Conservation (phyloP, 176 grass and related monocot genomes). For the Raddia distichophylla region DNA sequence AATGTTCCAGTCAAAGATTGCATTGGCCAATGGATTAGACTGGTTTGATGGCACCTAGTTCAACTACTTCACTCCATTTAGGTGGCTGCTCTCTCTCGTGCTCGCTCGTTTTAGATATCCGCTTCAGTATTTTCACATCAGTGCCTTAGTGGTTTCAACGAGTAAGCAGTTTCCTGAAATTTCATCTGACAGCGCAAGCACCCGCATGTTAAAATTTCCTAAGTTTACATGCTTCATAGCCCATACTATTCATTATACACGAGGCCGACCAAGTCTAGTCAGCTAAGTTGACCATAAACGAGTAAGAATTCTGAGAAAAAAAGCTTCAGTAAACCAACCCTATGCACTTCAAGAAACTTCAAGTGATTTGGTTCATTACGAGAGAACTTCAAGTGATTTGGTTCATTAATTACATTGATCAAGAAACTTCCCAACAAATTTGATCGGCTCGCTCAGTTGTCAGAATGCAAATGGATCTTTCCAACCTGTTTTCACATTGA, state of each 20-base stretch:
- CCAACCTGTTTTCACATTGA: slow-evolving; percentile 25
- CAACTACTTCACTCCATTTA: background rate
- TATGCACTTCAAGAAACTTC: background rate
- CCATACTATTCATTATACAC: too few species aligned
- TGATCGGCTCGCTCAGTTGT: background rate
- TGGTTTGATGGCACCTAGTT: background rate
- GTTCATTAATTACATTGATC: background rate
- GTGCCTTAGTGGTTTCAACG: background rate
- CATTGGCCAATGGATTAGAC: background rate
- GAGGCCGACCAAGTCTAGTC: background rate
- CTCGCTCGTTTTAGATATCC: too few species aligned
- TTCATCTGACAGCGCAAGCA: background rate
- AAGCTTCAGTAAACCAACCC: background rate
- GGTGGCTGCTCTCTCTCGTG: too few species aligned
- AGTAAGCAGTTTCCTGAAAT: background rate
- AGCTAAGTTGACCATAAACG: background rate
- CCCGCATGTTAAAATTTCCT: background rate
- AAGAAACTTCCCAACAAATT: background rate
- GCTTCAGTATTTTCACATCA: background rate
- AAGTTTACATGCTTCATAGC: background rate
- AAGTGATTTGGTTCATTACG: background rate
- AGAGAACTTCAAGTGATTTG: background rate
- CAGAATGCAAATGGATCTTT: slow-evolving; percentile 16
- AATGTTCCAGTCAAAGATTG: background rate
- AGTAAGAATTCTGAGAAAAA: background rate